A percentile compares a stretch with the other conserved stretches of the same genome.
phyloP scores from a whole-genome alignment of 495 filamentous ascomycete genomes.

The Podospora fimiseda region DNA sequence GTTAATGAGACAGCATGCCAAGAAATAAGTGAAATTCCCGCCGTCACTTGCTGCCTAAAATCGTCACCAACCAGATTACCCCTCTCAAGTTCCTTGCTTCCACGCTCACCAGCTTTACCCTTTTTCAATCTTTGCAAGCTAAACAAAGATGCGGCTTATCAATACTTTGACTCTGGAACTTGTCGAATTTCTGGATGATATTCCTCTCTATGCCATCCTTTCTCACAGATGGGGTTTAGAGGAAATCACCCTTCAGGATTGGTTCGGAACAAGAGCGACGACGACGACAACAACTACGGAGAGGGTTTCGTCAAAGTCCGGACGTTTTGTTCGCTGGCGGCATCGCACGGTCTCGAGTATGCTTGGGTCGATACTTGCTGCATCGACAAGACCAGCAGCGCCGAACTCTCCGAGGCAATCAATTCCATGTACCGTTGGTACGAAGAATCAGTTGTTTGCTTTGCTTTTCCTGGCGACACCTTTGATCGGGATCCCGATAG shows the following conservation, averaged over 20 bases:
- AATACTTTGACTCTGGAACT: constrained; percentile 23
- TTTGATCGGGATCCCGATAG: background rate
- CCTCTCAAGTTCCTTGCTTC: too few species aligned
- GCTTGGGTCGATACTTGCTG: constrained; percentile 35
- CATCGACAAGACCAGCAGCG: constrained; percentile 35
- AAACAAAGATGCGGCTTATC: constrained; percentile 26
- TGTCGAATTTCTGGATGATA: constrained; percentile 23
- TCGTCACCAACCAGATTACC: too few species aligned
- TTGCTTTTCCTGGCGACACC: constrained; percentile 15
- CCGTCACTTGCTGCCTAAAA: too few species aligned
- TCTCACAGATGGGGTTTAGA: constrained; percentile 31
- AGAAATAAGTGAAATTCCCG: too few species aligned
- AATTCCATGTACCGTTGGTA: constrained; percentile 31
- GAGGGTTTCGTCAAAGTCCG: constrained; percentile 28
- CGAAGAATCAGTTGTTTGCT: constrained; percentile 15
- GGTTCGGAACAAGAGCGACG: constrained; percentile 13
- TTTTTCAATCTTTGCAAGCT: background rate
- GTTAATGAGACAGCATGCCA: too few species aligned
- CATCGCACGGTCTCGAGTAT: constrained; percentile 15
- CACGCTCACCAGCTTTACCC: too few species aligned
- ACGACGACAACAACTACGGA: too few species aligned
- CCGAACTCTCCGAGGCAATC: constrained; percentile 35
- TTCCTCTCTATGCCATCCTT: constrained; percentile 31
- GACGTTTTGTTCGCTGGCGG: constrained; percentile 15
- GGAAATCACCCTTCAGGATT: constrained; percentile 30